A percentile compares a stretch with the other conserved stretches of the same genome.
Conservation (phyloP, 2,329 filamentous ascomycete genomes). For the Chaetothyriales sp. region DNA sequence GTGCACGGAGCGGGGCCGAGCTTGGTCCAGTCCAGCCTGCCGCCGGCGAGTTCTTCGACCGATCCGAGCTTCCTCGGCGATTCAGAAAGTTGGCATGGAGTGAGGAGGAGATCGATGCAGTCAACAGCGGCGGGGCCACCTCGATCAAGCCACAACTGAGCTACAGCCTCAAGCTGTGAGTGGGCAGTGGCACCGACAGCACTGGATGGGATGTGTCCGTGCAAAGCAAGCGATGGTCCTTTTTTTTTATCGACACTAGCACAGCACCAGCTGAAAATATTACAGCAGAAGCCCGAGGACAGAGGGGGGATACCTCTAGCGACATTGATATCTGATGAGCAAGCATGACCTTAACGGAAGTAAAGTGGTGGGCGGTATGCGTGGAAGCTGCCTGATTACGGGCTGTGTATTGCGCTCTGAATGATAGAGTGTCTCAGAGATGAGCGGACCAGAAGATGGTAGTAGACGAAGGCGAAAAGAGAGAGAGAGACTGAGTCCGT, state of each 20-base stretch:
- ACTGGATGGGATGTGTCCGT: too few species aligned
- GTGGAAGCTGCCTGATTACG: not conserved
- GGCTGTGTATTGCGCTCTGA: not conserved
- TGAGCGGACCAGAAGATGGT: not conserved
- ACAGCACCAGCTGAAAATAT: not conserved
- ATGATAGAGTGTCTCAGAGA: not conserved
- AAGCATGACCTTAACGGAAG: not conserved
- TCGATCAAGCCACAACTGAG: constrained; percentile 18
- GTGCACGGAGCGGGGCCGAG: constrained; percentile 49
- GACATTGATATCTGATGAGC: not conserved
- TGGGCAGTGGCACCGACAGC: not conserved
- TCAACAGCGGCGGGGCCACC: constrained; percentile 83
- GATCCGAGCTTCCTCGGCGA: constrained; percentile 67
- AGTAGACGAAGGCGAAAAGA: not conserved
- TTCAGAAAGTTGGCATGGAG: constrained; percentile 65
- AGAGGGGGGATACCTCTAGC: not conserved
- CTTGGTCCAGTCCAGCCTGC: constrained; percentile 58
- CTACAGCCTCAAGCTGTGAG: not conserved
- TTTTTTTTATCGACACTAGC: not conserved
- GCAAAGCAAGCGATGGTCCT: not conserved
- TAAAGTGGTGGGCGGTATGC: not conserved
- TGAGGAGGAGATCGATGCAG: constrained; percentile 77
- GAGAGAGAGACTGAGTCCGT: not conserved
- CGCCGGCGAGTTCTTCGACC: constrained; percentile 70
- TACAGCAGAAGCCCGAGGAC: not conserved